phyloP scores from a whole-genome alignment of 106 monocot species.

The Agapanthus africanus region DNA sequence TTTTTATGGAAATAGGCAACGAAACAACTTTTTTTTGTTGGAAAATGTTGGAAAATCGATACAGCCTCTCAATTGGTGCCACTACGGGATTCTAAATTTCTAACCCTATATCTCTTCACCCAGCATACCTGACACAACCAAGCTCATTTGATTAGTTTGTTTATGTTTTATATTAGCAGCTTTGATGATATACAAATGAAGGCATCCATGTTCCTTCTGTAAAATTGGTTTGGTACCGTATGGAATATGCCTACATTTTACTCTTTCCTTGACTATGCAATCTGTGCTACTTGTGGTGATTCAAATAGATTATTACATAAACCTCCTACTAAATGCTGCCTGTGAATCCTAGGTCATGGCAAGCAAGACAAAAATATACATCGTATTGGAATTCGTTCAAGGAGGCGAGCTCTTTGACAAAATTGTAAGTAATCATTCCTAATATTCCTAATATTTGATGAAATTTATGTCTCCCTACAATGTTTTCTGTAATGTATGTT shows the following conservation, averaged over 20 bases:
- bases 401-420: slow-evolving; percentile 94
- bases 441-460: not conserved
- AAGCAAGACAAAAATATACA: slow-evolving; percentile 86
- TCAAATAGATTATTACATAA: not conserved
- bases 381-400: slow-evolving; percentile 78
- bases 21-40: no score
- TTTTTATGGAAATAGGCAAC: no score
- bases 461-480: not conserved
- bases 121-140: not conserved
- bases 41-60: no score
- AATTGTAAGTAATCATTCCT: slow-evolving; percentile 51
- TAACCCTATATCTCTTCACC: no score
- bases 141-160: not conserved
- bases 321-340: not conserved
- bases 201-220: not conserved
- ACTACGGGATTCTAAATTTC: no score
- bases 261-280: not conserved
- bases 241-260: not conserved
- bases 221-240: not conserved
- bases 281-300: slow-evolving; percentile 1
- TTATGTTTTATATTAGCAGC: not conserved
- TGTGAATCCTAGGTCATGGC: slow-evolving; percentile 58
- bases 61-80: no score
- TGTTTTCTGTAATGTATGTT: not conserved
- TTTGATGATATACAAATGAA: not conserved